These are phyloP conservation scores for Aureobasidium sp. DNA, from an alignment of 2,329 filamentous ascomycete species.

Conservation along the genomic window DNA sequence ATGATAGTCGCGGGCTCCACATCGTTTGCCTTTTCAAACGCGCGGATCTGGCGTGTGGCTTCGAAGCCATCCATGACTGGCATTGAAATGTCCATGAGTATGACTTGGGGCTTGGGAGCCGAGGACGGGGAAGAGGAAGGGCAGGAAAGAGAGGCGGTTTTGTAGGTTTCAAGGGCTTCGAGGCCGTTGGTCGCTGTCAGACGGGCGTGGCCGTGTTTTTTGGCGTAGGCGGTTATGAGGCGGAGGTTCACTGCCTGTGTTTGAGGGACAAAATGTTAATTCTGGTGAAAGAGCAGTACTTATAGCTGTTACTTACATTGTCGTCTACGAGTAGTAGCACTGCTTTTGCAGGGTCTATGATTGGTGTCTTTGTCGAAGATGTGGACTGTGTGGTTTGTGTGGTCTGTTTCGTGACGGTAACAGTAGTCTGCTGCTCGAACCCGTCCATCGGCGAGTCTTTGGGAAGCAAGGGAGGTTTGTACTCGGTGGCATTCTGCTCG, in stretches of 20 bases:
- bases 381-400: background rate
- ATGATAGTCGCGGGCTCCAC: conserved; percentile 20
- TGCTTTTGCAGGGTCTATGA: conserved; percentile 19
- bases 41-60: conserved; percentile 17
- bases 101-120: conserved; percentile 30
- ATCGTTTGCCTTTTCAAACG: conserved; percentile 10
- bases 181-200: conserved; percentile 39
- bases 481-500: background rate
- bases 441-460: conserved; percentile 6
- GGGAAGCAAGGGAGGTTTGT: background rate
- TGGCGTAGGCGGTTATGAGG: conserved; percentile 30
- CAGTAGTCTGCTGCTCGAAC: background rate
- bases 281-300: too few species aligned
- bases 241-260: conserved; percentile 22
- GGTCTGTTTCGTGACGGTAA: background rate
- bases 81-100: conserved; percentile 27
- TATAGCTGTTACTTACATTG: conserved; percentile 22
- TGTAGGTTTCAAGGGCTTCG: conserved; percentile 38
- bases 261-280: too few species aligned
- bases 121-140: too few species aligned
- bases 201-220: conserved; percentile 28
- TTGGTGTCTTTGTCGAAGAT: background rate
- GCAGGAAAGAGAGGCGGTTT: too few species aligned
- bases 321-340: conserved; percentile 27
- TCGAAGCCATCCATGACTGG: conserved; percentile 23